phyloP scores from a whole-genome alignment of 805 yeast genomes.

The Candida maris region DNA sequence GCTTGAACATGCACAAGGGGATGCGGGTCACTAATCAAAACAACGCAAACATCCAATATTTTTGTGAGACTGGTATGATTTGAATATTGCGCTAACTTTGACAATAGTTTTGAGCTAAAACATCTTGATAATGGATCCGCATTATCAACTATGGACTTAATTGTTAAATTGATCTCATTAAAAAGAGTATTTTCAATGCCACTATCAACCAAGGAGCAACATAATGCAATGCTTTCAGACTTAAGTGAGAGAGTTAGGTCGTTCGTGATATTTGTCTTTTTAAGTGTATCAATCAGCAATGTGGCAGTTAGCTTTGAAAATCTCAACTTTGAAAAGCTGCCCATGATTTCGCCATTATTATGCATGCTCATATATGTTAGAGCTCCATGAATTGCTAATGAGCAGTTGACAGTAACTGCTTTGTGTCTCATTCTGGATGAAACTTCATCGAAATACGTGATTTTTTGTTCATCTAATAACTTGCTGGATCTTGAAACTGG shows the following conservation, averaged over 20 bases:
- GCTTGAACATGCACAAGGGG: slow-evolving; percentile 79
- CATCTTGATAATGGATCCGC: slow-evolving; percentile 64
- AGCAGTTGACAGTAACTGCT: slow-evolving; percentile 58
- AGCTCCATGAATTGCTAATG: slow-evolving; percentile 60
- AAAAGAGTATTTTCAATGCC: slow-evolving; percentile 23
- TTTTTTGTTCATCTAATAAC: slow-evolving; percentile 11
- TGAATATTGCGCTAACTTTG: slow-evolving; percentile 26
- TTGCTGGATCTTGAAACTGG: slow-evolving; percentile 32
- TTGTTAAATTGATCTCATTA: slow-evolving; percentile 48
- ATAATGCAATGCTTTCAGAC: slow-evolving; percentile 32
- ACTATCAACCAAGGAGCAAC: slow-evolving; percentile 25
- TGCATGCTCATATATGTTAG: slow-evolving; percentile 30
- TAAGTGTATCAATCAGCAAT: slow-evolving; percentile 28
- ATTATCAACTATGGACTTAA: slow-evolving; percentile 63
- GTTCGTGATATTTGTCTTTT: slow-evolving; percentile 15
- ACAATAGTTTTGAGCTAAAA: slow-evolving; percentile 46
- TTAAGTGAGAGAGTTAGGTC: slow-evolving; percentile 15
- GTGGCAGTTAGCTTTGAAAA: slow-evolving; percentile 21
- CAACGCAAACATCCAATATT: slow-evolving; percentile 53
- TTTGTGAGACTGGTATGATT: slow-evolving; percentile 35
- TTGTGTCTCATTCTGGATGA: slow-evolving; percentile 25
- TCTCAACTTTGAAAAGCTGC: slow-evolving; percentile 10
- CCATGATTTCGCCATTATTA: slow-evolving; percentile 9
- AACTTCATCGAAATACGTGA: slow-evolving; percentile 1
- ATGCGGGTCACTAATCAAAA: slow-evolving; percentile 74